A percentile compares a stretch with the other conserved stretches of the same genome.
phyloP scores from a whole-genome alignment of 2,329 filamentous ascomycete genomes.

The Graphiopsis chlorocephala region DNA sequence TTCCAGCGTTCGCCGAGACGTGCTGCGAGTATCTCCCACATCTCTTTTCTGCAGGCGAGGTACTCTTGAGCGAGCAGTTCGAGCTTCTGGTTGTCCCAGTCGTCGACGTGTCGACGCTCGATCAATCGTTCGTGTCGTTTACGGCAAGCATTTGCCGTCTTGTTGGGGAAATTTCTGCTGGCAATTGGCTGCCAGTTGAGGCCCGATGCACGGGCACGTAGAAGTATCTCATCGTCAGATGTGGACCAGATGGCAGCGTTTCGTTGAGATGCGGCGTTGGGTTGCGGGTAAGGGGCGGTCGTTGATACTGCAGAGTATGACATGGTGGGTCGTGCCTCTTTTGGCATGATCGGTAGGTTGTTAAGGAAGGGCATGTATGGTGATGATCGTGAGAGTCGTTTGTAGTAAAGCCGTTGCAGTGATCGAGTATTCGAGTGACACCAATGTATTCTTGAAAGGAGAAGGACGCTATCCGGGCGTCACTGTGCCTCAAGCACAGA shows the following conservation, averaged over 20 bases:
- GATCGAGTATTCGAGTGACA: conserved; percentile 1
- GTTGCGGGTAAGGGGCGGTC: conserved; percentile 35
- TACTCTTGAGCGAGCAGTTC: conserved; percentile 75
- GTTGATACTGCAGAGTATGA: conserved; percentile 28
- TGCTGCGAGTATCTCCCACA: conserved; percentile 74
- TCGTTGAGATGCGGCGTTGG: conserved; percentile 32
- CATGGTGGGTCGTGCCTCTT: conserved; percentile 36
- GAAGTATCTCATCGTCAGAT: conserved; percentile 70
- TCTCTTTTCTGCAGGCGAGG: conserved; percentile 73
- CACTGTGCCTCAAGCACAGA: conserved; percentile 27
- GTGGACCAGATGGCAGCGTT: conserved; percentile 61
- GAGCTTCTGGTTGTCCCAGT: conserved; percentile 75
- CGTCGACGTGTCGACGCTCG: conserved; percentile 68
- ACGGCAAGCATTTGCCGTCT: conserved; percentile 78
- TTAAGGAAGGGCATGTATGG: conserved; percentile 28
- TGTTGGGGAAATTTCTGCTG: conserved; percentile 69
- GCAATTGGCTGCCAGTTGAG: conserved; percentile 85
- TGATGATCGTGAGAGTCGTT: conserved; percentile 16
- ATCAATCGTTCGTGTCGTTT: conserved; percentile 84
- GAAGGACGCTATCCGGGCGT: conserved; percentile 8
- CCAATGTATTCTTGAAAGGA: not conserved
- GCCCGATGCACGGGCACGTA: conserved; percentile 68
- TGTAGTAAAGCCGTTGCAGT: conserved; percentile 4
- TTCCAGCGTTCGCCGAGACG: conserved; percentile 55
- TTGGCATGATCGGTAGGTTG: conserved; percentile 43